Base-by-base conservation (phyloP, 345 rosid genomes). In the Crucihimalaya himalaica region DNA sequence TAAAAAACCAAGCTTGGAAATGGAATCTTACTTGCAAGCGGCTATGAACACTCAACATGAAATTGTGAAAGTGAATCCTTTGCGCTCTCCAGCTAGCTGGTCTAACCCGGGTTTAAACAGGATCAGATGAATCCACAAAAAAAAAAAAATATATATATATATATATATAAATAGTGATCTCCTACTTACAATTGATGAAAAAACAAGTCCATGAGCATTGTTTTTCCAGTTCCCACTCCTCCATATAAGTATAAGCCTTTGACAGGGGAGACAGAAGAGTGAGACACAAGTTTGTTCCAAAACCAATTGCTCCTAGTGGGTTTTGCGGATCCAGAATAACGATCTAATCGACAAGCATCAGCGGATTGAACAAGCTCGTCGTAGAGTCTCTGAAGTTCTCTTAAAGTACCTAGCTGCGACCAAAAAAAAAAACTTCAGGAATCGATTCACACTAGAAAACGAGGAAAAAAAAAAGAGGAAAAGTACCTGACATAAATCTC, bases 151-250 rank as follows among this genome's bases (percentile, higher is more conserved):
- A n/a, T n/a, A n/a, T n/a, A n/a, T n/a, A n/a, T n/a, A 48, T 28
- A 0, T 11, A 25, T 0, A 4, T 4, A 48, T 0, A 15, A 11
- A 6, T 11, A 2, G 45, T 25, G 18, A 54, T 28, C 11, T 37
- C 2, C 53, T 75, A 77, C 95, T 82, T 84, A 94, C 98, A 92
- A 71, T 58, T 87, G 97, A 78, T 84, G 77, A 42, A 72, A 94
- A 84, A 92, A 94, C 79, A 94, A 82, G 71, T 94, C 99, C 99
- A 94, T 94, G 81, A 94, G 82, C 98, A 94, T 94, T 28, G 98
- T 94, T 82, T 94, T 91, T 34, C 98, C 97, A 20, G 97, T 94
- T 63, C 98, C 98, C 4, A 94, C 97, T 54, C 98, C 98, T 37
- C 97, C 98, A 72, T 88, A 92, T 34, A 94, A 85, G 79, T 91